Evolutionary conservation across 495 filamentous ascomycete genomes (phyloP).

Genomic region (Hyaloscypha bicolor): DNA sequence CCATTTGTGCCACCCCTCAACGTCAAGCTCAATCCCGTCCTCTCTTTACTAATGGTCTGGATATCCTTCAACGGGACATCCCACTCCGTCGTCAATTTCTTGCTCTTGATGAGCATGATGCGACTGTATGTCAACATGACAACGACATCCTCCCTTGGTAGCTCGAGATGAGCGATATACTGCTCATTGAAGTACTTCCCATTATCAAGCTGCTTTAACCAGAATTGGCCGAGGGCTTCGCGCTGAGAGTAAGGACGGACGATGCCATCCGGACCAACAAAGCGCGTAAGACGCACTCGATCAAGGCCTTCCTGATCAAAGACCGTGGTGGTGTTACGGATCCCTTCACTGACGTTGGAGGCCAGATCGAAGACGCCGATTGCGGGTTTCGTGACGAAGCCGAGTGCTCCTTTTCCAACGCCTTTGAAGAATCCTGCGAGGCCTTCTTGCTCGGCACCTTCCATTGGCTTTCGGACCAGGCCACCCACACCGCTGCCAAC

Average conservation of each 20-base stretch:
- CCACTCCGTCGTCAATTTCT: conserved; percentile 87
- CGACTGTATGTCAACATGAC: conserved; percentile 92
- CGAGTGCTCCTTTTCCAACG: conserved; percentile 91
- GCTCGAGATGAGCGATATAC: conserved; percentile 95
- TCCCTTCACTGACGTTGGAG: conserved; percentile 93
- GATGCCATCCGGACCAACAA: conserved; percentile 88
- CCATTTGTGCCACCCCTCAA: conserved; percentile 90
- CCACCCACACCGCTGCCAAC: conserved; percentile 93
- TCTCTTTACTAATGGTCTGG: conserved; percentile 94
- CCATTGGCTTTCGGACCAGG: conserved; percentile 86
- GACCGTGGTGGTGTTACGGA: conserved; percentile 97
- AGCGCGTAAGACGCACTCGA: conserved; percentile 86
- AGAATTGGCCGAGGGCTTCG: conserved; percentile 95
- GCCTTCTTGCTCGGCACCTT: conserved; percentile 96
- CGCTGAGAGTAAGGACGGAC: conserved; percentile 95
- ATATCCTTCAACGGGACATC: conserved; percentile 94
- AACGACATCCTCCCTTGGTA: conserved; percentile 86
- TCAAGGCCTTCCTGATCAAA: conserved; percentile 95
- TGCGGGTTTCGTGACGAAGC: conserved; percentile 91
- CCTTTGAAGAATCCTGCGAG: conserved; percentile 94
- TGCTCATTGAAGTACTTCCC: conserved; percentile 97
- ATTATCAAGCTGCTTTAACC: conserved; percentile 96
- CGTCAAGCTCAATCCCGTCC: conserved; percentile 87
- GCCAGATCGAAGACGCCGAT: conserved; percentile 97
- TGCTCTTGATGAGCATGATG: conserved; percentile 87